Evolutionary conservation across 1,284 basidiomycete species (phyloP).

Genomic region (Marasmius tenuissimus): DNA sequence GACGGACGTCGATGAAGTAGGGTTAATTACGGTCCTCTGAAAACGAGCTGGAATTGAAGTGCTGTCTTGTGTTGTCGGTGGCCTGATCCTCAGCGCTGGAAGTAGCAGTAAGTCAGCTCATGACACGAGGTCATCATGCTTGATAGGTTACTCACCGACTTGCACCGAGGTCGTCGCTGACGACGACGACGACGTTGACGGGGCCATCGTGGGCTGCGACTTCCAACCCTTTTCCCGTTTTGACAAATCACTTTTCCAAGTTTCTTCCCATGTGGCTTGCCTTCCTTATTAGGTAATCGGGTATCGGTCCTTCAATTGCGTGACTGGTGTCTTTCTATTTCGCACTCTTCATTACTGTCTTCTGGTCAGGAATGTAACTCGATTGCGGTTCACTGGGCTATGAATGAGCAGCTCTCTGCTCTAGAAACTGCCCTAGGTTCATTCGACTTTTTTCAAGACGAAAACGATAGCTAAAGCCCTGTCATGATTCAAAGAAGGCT

Average conservation of each 20-base stretch:
- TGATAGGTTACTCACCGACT: constrained; percentile 65
- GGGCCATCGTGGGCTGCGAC: constrained; percentile 52
- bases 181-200: constrained; percentile 67
- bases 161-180: constrained; percentile 80
- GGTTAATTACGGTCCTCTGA: constrained; percentile 86
- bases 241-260: neutral
- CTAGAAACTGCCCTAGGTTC: too few species aligned
- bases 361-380: too few species aligned
- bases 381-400: too few species aligned
- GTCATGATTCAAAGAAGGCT: too few species aligned
- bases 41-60: constrained; percentile 89
- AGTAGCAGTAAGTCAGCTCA: constrained; percentile 10
- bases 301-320: too few species aligned
- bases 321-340: too few species aligned
- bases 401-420: too few species aligned
- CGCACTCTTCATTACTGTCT: too few species aligned
- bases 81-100: constrained; percentile 89
- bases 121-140: constrained; percentile 1
- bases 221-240: neutral
- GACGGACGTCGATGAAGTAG: constrained; percentile 67
- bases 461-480: too few species aligned
- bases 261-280: neutral
- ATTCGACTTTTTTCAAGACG: too few species aligned
- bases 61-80: constrained; percentile 81
- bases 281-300: neutral